phyloP scores from a whole-genome alignment of 176 grass and related monocot species.

The Oryza rufipogon region DNA sequence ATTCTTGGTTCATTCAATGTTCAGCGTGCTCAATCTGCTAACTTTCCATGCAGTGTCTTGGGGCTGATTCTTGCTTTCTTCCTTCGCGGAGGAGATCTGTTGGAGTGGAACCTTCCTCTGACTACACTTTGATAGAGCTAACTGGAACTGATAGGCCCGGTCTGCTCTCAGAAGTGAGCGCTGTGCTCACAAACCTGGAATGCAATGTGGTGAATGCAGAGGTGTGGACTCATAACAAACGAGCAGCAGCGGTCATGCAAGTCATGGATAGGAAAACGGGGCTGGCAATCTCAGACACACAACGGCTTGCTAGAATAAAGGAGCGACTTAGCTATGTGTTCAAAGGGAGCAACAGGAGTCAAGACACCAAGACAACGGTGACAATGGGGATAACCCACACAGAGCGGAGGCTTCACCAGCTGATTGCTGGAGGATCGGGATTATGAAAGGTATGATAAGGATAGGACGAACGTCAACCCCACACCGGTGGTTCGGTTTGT shows the following conservation, averaged over 20 bases:
- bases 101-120: slow-evolving; percentile 61
- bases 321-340: slow-evolving; percentile 76
- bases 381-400: slow-evolving; percentile 59
- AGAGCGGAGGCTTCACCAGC: slow-evolving; percentile 87
- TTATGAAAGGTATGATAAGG: slow-evolving; percentile 62
- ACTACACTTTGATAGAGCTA: slow-evolving; percentile 89
- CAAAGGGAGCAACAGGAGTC: slow-evolving; percentile 67
- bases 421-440: slow-evolving; percentile 92
- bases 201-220: slow-evolving; percentile 86
- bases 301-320: slow-evolving; percentile 66
- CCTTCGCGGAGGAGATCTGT: slow-evolving; percentile 55
- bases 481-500: slow-evolving; percentile 67
- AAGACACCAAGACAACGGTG: slow-evolving; percentile 54
- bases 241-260: slow-evolving; percentile 80
- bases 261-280: slow-evolving; percentile 67
- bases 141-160: slow-evolving; percentile 84
- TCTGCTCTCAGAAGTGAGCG: slow-evolving; percentile 87
- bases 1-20: slow-evolving; percentile 23
- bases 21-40: slow-evolving; percentile 23
- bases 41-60: slow-evolving; percentile 59
- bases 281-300: slow-evolving; percentile 54
- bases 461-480: slow-evolving; percentile 33
- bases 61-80: slow-evolving; percentile 57
- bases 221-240: slow-evolving; percentile 88
- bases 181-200: slow-evolving; percentile 73